phyloP scores from a whole-genome alignment of 352 stramenopile species.

The Aphanomyces cochlioides region DNA sequence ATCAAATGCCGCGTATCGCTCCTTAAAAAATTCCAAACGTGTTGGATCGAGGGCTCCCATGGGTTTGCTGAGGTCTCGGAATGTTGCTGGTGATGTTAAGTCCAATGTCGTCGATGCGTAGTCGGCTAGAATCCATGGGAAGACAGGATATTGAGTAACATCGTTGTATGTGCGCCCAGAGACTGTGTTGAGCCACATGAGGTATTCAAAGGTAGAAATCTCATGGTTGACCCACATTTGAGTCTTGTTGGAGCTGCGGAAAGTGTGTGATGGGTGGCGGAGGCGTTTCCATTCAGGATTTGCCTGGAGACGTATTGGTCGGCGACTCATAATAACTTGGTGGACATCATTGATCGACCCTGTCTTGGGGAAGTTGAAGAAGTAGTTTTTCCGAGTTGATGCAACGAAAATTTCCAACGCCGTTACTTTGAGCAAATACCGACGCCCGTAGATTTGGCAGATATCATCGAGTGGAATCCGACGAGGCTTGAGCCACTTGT shows the following conservation, averaged over 20 bases:
- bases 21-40: constrained; percentile 90
- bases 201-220: constrained; percentile 96
- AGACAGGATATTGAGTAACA: constrained; percentile 95
- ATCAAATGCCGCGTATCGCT: constrained; percentile 90
- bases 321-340: constrained; percentile 55
- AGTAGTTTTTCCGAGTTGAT: constrained; percentile 83
- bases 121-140: constrained; percentile 87
- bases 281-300: constrained; percentile 72
- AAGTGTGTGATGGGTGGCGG: constrained; percentile 73
- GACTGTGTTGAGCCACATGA: constrained; percentile 90
- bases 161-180: constrained; percentile 89
- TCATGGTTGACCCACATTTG: constrained; percentile 73
- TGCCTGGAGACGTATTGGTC: constrained; percentile 57
- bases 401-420: constrained; percentile 78
- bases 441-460: constrained; percentile 54
- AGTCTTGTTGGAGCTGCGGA: constrained; percentile 71
- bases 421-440: constrained; percentile 78
- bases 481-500: constrained; percentile 56
- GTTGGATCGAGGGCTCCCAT: constrained; percentile 94
- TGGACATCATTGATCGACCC: constrained; percentile 49
- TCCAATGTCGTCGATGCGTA: constrained; percentile 77
- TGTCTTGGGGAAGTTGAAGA: constrained; percentile 58
- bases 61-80: constrained; percentile 96
- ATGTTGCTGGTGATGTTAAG: constrained; percentile 69
- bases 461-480: constrained; percentile 75